Base-by-base conservation (phyloP, 768 basidiomycete genomes). In the Tephrocybe sp. region DNA sequence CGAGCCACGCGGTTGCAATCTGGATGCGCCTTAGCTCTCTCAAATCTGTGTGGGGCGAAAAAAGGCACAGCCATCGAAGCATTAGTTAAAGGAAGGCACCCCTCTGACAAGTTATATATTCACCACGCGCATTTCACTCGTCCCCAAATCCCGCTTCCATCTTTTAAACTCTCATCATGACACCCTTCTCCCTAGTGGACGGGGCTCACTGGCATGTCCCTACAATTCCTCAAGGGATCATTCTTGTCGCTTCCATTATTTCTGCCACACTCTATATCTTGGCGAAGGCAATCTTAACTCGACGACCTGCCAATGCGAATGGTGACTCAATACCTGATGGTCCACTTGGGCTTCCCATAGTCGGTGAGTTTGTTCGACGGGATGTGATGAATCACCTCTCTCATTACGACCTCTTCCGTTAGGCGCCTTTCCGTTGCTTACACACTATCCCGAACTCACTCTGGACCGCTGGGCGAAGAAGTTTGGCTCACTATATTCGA, bases 401-500 rank as follows among this genome's bases (percentile, higher is more conserved):
- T 25, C 10, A 23, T 2, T 19, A 21, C 40, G 5, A 21, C 13
- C 27, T 33, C 19, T 23, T 25, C 19, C 21, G 19, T 19, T 4
- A 69, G 67, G 68, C 21, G 66, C 67, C 3, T 72, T 71, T 42
- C 66, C 69, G 5, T 74, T 68, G 58, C 63, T 76, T 18, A 68
- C 68, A 4, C 48, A 64, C 12, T 75, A 71, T 31, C 74, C 76
- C 3, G 76, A 77, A 57, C 64, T 70, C 22, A 66, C 65, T 1
- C 63, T 77, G 13, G 66, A 72, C 45, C 49, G 57, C 29, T 77
- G 76, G 76, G 66, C 71, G 1, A 68, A 69, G 47, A 66, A 67
- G 46, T 77, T 66, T 47, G 76, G 76, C 0, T 60, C 72, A 0
- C 47, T 78, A 10, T 76, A 70, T 53, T 76, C 76, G 6, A 50